phyloP scores from a whole-genome alignment of 1,284 basidiomycete genomes.

The Trichosporon sp. region DNA sequence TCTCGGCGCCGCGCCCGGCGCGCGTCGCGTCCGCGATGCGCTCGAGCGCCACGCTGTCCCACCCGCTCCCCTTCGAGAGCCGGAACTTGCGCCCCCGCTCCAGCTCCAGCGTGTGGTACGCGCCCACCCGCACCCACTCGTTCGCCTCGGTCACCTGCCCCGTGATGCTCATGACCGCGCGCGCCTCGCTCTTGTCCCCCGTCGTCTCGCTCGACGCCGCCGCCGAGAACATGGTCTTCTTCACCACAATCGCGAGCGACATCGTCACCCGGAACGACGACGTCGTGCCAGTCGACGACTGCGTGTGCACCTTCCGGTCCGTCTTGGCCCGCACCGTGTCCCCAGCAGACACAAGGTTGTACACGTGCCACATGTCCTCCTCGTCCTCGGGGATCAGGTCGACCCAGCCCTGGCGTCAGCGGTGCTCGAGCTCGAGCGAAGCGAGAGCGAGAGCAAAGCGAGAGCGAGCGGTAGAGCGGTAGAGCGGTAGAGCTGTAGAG shows the following conservation, averaged over 20 bases:
- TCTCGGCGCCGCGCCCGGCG: constrained; percentile 90
- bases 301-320: constrained; percentile 66
- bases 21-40: constrained; percentile 81
- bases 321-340: constrained; percentile 86
- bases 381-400: constrained; percentile 88
- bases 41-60: constrained; percentile 84
- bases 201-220: constrained; percentile 54
- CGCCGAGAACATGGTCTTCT: constrained; percentile 63
- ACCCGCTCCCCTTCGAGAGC: constrained; percentile 77
- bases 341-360: constrained; percentile 88
- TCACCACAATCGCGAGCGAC: constrained; percentile 78
- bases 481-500: not conserved
- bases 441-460: not conserved
- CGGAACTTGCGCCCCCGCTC: constrained; percentile 63
- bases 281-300: constrained; percentile 86
- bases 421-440: not conserved
- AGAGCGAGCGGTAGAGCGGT: not conserved
- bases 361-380: constrained; percentile 99
- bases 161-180: constrained; percentile 73
- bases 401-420: constrained; percentile 66
- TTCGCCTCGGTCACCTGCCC: constrained; percentile 90
- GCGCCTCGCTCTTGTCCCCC: constrained; percentile 49
- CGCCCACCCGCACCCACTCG: constrained; percentile 84
- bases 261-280: constrained; percentile 84
- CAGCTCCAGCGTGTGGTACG: constrained; percentile 92